phyloP scores from a whole-genome alignment of 805 yeast genomes.

The Metschnikowia baotianmanensis region DNA sequence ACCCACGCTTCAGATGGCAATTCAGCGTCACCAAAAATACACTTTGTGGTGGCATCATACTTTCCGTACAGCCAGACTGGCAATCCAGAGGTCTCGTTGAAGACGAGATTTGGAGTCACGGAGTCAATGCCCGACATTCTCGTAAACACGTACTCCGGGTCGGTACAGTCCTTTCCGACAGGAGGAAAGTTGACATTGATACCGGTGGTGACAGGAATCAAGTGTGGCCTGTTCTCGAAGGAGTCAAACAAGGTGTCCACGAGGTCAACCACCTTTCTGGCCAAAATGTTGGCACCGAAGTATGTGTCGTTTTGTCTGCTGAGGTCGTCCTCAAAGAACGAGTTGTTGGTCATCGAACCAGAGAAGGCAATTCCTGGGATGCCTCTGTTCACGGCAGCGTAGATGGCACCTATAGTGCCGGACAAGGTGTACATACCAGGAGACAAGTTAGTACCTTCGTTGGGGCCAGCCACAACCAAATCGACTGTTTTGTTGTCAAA shows the following conservation, averaged over 20 bases:
- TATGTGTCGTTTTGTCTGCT: slow-evolving; percentile 18
- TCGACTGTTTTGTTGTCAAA: slow-evolving; percentile 23
- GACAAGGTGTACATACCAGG: slow-evolving; percentile 28
- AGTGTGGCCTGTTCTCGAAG: slow-evolving; percentile 14
- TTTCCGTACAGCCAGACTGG: slow-evolving; percentile 15
- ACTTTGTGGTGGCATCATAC: slow-evolving; percentile 38
- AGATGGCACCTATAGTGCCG: slow-evolving; percentile 28
- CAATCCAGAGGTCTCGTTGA: slow-evolving; percentile 39
- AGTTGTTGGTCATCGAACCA: slow-evolving; percentile 26
- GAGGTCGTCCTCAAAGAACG: slow-evolving; percentile 25
- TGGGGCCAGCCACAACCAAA: slow-evolving; percentile 29
- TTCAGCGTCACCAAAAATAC: slow-evolving; percentile 26
- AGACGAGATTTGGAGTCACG: slow-evolving; percentile 29
- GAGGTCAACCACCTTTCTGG: slow-evolving; percentile 26
- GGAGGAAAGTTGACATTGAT: slow-evolving; percentile 28
- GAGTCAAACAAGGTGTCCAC: slow-evolving; percentile 20
- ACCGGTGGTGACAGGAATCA: slow-evolving; percentile 24
- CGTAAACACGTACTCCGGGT: slow-evolving; percentile 43
- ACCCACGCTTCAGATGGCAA: slow-evolving; percentile 27
- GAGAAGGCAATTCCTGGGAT: slow-evolving; percentile 28
- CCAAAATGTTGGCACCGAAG: slow-evolving; percentile 27
- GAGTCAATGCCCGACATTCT: slow-evolving; percentile 46
- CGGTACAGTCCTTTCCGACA: slow-evolving; percentile 31
- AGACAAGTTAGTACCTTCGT: slow-evolving; percentile 29
- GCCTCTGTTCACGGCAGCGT: slow-evolving; percentile 26